Evolutionary conservation across 805 yeast species (phyloP).

Genomic region (Wickerhamomyces rabaulensis): DNA sequence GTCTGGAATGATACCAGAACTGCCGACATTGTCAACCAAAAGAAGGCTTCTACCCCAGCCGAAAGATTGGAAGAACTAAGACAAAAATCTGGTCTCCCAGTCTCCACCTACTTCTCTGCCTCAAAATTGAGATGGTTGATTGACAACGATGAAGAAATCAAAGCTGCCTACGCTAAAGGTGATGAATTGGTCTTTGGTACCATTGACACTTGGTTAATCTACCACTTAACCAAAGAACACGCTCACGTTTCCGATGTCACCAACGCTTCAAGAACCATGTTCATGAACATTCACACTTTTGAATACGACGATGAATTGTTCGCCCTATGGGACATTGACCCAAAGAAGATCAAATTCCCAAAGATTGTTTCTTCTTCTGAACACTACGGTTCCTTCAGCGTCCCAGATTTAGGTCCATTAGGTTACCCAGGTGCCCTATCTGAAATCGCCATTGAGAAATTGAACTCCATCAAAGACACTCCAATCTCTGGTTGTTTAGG

Average conservation of each 20-base stretch:
- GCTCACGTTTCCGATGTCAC: constrained; percentile 81
- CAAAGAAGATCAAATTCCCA: constrained; percentile 60
- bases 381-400: constrained; percentile 63
- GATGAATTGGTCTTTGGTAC: constrained; percentile 88
- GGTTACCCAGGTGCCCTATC: constrained; percentile 49
- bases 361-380: constrained; percentile 75
- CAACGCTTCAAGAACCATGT: constrained; percentile 87
- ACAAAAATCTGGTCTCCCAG: constrained; percentile 75
- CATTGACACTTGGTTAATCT: constrained; percentile 89
- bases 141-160: constrained; percentile 66
- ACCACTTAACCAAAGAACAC: constrained; percentile 68
- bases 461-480: constrained; percentile 46
- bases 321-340: constrained; percentile 76
- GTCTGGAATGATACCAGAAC: constrained; percentile 97
- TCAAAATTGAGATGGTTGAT: constrained; percentile 86
- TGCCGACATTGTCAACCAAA: constrained; percentile 58
- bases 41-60: constrained; percentile 47
- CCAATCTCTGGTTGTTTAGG: constrained; percentile 91
- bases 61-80: constrained; percentile 54
- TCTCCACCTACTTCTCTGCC: constrained; percentile 88
- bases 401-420: constrained; percentile 51
- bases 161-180: constrained; percentile 65
- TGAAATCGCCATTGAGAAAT: constrained; percentile 44
- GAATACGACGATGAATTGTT: constrained; percentile 74
- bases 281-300: constrained; percentile 74